Percentiles rank a stretch among this genome's conserved stretches.
These are phyloP conservation scores for Scytalidium lignicola DNA, from an alignment of 2,329 filamentous ascomycete genomes.

Conservation along the genomic window DNA sequence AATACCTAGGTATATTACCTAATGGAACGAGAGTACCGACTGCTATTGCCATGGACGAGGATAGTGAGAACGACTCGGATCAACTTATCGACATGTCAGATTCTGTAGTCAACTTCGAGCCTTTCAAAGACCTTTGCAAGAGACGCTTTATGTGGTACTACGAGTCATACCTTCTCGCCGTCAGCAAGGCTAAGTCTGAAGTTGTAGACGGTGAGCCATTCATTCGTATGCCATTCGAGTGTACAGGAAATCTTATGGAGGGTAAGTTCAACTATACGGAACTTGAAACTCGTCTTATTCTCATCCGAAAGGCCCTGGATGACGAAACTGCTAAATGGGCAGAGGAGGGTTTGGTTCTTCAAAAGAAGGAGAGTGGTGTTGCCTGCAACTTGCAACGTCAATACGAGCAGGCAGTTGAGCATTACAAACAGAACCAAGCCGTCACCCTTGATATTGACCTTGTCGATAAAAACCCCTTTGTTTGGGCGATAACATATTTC, in stretches of 20 bases:
- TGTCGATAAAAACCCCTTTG: conserved; percentile 77
- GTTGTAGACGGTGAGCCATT: conserved; percentile 63
- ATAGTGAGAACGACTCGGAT: conserved; percentile 30
- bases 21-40: conserved; percentile 40
- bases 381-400: conserved; percentile 79
- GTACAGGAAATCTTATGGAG: conserved; percentile 71
- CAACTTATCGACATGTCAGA: conserved; percentile 46
- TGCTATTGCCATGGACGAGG: conserved; percentile 26
- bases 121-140: conserved; percentile 88
- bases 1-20: conserved; percentile 61
- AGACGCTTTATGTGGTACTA: conserved; percentile 94
- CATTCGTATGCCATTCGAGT: conserved; percentile 83
- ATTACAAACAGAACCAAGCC: conserved; percentile 65
- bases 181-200: conserved; percentile 60
- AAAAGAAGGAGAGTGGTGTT: conserved; percentile 64
- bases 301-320: conserved; percentile 66
- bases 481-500: conserved; percentile 86
- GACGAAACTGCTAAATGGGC: conserved; percentile 70
- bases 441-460: conserved; percentile 71
- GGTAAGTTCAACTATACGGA: conserved; percentile 78
- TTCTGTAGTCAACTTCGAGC: conserved; percentile 60
- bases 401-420: conserved; percentile 73
- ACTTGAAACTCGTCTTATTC: conserved; percentile 62
- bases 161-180: conserved; percentile 72
- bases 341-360: conserved; percentile 57